Evolutionary conservation across 106 monocot species (phyloP).

Genomic region (Ottelia alismoides): DNA sequence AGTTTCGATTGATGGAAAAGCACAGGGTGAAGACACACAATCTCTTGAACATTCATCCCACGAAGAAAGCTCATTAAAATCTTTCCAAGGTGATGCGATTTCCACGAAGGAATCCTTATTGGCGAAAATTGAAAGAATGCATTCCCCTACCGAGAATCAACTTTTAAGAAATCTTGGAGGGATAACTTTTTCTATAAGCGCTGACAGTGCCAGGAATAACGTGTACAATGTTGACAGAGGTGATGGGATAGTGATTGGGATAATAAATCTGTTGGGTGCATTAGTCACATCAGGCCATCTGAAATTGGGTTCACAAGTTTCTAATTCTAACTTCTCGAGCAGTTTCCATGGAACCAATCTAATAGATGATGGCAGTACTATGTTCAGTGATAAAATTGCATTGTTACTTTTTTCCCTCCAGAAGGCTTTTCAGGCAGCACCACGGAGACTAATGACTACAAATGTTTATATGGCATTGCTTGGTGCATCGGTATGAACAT

Average conservation of each 20-base stretch:
- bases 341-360: slow-evolving; percentile 15
- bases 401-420: slow-evolving; percentile 83
- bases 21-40: slow-evolving; percentile 3
- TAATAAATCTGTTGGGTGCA: slow-evolving; percentile 85
- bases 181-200: slow-evolving; percentile 66
- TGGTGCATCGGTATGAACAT: slow-evolving; percentile 62
- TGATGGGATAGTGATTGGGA: slow-evolving; percentile 83
- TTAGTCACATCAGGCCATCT: slow-evolving; percentile 64
- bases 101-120: slow-evolving; percentile 3
- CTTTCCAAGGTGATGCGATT: slow-evolving; percentile 12
- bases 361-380: slow-evolving; percentile 57
- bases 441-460: slow-evolving; percentile 71
- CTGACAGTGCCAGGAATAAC: slow-evolving; percentile 75
- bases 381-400: slow-evolving; percentile 75
- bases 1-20: slow-evolving; percentile 4
- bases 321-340: slow-evolving; percentile 23
- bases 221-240: slow-evolving; percentile 75
- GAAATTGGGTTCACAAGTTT: slow-evolving; percentile 33
- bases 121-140: slow-evolving; percentile 32
- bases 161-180: slow-evolving; percentile 57
- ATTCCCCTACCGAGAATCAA: slow-evolving; percentile 38
- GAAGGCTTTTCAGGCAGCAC: slow-evolving; percentile 76
- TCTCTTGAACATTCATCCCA: slow-evolving; percentile 10
- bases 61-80: too few species aligned
- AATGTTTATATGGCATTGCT: slow-evolving; percentile 78